Evolutionary conservation across 495 filamentous ascomycete species (phyloP).

Genomic region (Tuber borchii): DNA sequence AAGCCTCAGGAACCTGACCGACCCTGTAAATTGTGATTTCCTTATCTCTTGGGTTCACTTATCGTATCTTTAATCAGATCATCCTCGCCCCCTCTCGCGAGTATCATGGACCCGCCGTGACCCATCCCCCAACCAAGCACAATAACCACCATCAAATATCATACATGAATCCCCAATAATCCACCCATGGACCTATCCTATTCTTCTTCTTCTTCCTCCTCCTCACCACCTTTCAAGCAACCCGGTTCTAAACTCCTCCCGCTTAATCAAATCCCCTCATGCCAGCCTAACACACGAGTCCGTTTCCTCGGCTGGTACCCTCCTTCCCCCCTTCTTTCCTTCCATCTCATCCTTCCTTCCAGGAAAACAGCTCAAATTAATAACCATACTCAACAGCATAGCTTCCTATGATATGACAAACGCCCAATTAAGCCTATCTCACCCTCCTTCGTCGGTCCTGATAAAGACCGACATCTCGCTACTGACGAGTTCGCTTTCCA

Average conservation of each 20-base stretch:
- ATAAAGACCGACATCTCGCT: conserved; percentile 64
- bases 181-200: not conserved
- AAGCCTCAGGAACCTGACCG: not conserved
- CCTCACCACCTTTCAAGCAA: conserved; percentile 1
- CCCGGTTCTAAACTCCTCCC: conserved; percentile 44
- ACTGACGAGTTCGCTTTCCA: conserved; percentile 56
- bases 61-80: not conserved
- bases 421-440: conserved; percentile 59
- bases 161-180: not conserved
- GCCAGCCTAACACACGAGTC: conserved; percentile 62
- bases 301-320: conserved; percentile 83
- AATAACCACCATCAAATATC: not conserved
- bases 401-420: conserved; percentile 53
- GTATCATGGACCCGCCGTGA: not conserved
- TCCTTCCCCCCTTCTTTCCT: conserved; percentile 31
- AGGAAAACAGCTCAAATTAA: conserved; percentile 4
- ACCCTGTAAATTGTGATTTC: not conserved
- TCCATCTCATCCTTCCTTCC: not conserved
- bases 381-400: conserved; percentile 16
- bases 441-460: conserved; percentile 51
- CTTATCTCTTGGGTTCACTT: not conserved
- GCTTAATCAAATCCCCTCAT: conserved; percentile 55
- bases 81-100: not conserved
- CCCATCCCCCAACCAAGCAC: not conserved
- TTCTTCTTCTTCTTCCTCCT: not conserved